These are phyloP conservation scores for Myxozyma sirexii DNA, from an alignment of 805 yeast species.

Conservation along the genomic window DNA sequence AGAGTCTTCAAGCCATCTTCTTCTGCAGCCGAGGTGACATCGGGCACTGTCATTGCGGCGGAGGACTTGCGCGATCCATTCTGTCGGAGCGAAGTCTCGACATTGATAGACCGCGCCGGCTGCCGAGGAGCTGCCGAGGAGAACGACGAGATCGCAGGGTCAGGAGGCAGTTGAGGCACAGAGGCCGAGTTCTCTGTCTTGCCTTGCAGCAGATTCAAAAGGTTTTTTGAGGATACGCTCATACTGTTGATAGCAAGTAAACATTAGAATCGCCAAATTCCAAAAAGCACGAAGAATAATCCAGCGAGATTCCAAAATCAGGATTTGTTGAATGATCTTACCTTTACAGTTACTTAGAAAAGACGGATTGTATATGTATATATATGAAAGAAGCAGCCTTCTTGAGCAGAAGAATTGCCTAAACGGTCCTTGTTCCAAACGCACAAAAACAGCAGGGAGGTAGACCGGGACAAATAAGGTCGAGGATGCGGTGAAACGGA, in stretches of 20 bases:
- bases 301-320: neutral
- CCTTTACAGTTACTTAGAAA: neutral
- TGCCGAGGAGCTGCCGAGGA: conserved; percentile 4
- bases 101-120: conserved; percentile 1
- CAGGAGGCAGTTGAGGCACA: conserved; percentile 14
- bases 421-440: no score
- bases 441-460: neutral
- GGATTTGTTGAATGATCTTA: neutral
- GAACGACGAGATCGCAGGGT: conserved; percentile 25
- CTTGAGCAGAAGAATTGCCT: neutral
- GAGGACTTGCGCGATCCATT: neutral
- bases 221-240: conserved; percentile 13
- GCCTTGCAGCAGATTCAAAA: conserved; percentile 20
- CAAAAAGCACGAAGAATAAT: no score
- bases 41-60: neutral
- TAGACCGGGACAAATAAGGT: neutral
- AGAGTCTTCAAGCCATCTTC: conserved; percentile 12
- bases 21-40: neutral
- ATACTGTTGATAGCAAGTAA: no score
- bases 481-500: neutral
- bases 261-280: no score
- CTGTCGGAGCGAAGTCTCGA: neutral
- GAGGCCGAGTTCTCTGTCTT: neutral
- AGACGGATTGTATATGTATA: no score
- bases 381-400: no score